Percentiles rank a stretch among this genome's conserved stretches.
Conservation (phyloP, 495 filamentous ascomycete species). For the Xylona heveae region DNA sequence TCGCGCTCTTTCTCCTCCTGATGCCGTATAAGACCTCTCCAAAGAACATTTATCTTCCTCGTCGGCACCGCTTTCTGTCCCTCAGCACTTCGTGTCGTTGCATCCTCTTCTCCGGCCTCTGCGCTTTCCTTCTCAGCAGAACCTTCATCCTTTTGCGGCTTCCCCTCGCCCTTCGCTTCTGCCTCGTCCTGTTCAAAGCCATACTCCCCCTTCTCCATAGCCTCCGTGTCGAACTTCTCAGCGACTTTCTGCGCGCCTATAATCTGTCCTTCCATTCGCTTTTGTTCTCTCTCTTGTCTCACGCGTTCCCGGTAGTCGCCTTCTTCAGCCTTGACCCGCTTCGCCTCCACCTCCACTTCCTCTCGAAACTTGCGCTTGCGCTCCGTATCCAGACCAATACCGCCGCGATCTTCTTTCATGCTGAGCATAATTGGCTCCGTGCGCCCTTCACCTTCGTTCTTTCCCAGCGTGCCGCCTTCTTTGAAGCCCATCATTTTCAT, state of each 20-base stretch:
- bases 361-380: slow-evolving; percentile 63
- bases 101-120: slow-evolving; percentile 11
- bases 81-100: neutral
- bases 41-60: slow-evolving; percentile 54
- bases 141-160: slow-evolving; percentile 2
- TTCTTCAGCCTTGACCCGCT: slow-evolving; percentile 43
- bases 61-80: slow-evolving; percentile 18
- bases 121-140: slow-evolving; percentile 2
- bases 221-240: slow-evolving; percentile 44
- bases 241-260: slow-evolving; percentile 62
- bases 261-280: slow-evolving; percentile 41
- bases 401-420: slow-evolving; percentile 59
- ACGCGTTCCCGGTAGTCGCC: slow-evolving; percentile 59
- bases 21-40: slow-evolving; percentile 47
- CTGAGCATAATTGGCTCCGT: slow-evolving; percentile 45
- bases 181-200: slow-evolving; percentile 8
- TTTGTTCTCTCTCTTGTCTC: slow-evolving; percentile 47
- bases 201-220: slow-evolving; percentile 9
- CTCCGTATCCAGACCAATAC: slow-evolving; percentile 68
- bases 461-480: slow-evolving; percentile 47
- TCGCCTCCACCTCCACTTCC: slow-evolving; percentile 26
- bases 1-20: slow-evolving; percentile 51
- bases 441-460: slow-evolving; percentile 17
- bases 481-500: slow-evolving; percentile 93
- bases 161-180: slow-evolving; percentile 10